Percentiles rank a stretch among this genome's conserved stretches.
phyloP scores from a whole-genome alignment of 2,329 filamentous ascomycete genomes.

The Corynespora cassiicola region DNA sequence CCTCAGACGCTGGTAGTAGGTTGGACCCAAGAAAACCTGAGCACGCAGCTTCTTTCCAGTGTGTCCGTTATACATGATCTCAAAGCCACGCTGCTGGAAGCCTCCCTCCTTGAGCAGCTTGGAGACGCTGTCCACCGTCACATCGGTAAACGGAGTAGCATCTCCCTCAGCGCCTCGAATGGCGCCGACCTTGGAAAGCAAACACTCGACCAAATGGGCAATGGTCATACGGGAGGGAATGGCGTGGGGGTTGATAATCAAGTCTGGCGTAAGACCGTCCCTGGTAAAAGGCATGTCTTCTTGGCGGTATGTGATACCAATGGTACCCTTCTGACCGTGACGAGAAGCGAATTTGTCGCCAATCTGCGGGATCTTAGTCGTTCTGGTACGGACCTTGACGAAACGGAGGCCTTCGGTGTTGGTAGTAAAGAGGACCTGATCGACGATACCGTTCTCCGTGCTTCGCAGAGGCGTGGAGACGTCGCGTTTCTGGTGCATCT shows the following conservation, averaged over 20 bases:
- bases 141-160: slow-evolving; percentile 96
- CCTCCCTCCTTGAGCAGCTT: slow-evolving; percentile 84
- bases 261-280: slow-evolving; percentile 89
- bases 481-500: slow-evolving; percentile 89
- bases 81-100: slow-evolving; percentile 96
- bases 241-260: slow-evolving; percentile 99
- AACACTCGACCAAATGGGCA: slow-evolving; percentile 99
- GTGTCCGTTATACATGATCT: slow-evolving; percentile 98
- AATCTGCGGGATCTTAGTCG: slow-evolving; percentile 97
- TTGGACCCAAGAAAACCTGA: slow-evolving; percentile 96
- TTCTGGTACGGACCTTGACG: slow-evolving; percentile 96
- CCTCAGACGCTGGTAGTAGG: slow-evolving; percentile 96
- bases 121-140: slow-evolving; percentile 94
- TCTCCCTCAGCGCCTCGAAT: slow-evolving; percentile 95
- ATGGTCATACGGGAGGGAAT: slow-evolving; percentile 99
- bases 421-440: slow-evolving; percentile 91
- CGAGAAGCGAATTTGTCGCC: slow-evolving; percentile 99
- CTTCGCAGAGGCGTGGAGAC: slow-evolving; percentile 93
- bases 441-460: slow-evolving; percentile 96
- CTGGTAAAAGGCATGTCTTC: slow-evolving; percentile 98
- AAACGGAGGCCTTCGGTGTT: slow-evolving; percentile 94
- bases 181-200: slow-evolving; percentile 93
- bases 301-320: slow-evolving; percentile 96
- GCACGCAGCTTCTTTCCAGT: slow-evolving; percentile 92
- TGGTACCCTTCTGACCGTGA: slow-evolving; percentile 98